Base-by-base conservation (phyloP, 208 protist genomes). In the Trypanosoma grayi region DNA sequence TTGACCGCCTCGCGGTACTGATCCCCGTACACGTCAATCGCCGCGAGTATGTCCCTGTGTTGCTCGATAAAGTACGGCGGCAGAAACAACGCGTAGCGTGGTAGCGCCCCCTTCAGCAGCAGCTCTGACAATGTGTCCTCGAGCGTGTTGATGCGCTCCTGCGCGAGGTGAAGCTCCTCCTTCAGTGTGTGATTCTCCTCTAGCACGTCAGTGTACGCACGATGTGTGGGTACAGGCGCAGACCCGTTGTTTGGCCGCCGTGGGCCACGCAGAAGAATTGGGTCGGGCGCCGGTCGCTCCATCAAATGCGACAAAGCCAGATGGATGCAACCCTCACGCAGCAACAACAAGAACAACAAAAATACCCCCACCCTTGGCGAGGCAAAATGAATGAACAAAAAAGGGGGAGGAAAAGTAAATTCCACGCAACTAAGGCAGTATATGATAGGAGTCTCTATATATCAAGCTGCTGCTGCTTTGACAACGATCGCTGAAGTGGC, bases 11-110 rank as follows among this genome's bases (percentile, higher is more conserved):
- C 59, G 44, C 24, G 31, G 25, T 65, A 65, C 31, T 55, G 59
- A 25, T 43, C 46, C 18, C 36, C 44, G 16, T 65, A 65, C 5
- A 65, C 24, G 13, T 65, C 59, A 22, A 65, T 56, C 4, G 59
- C 59, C 36, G 45, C 43, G 13, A 65, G 22, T 10, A 54, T 28
- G 10, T 33, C n/a, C 24, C 28, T 16, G 28, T 65, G 59, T 4
- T 4, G 59, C 8, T 11, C 36, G 20, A 65, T 48, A 37, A 65
- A 65, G 44, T 65, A 65, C 5, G 59, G 45, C 2, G 59, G 59
- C 20, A 65, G 28, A 27, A 44, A 65, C 3, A 47, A 10, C 14
- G 36, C 25, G 27, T 27, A 45, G 2, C 37, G 59, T 13, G 59
- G 59, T 18, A 55, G 20, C 14, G 48, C 46, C 8, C 59, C 48